These are phyloP conservation scores for Carex parvula DNA, from an alignment of 176 grass and related monocot species.

Conservation along the genomic window DNA sequence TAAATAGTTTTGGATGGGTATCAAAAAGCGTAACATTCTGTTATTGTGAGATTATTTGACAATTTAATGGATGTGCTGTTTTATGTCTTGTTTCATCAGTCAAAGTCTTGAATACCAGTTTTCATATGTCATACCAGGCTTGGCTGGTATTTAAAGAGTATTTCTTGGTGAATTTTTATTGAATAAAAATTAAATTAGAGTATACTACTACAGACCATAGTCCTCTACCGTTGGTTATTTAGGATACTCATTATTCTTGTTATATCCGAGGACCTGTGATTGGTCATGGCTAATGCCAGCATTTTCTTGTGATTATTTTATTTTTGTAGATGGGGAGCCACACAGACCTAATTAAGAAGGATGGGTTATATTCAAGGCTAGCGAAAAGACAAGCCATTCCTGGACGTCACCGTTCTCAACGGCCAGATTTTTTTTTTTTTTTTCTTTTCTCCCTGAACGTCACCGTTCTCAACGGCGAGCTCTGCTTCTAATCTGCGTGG, in stretches of 20 bases:
- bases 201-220: not conserved
- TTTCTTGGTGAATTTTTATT: not conserved
- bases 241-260: not conserved
- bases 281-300: not conserved
- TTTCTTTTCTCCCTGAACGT: too few relatives aligned
- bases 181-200: not conserved
- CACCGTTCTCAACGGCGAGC: too few relatives aligned
- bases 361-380: constrained; percentile 90
- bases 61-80: not conserved
- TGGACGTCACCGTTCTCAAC: too few relatives aligned
- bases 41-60: not conserved
- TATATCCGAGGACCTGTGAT: not conserved
- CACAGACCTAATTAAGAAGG: constrained; percentile 60
- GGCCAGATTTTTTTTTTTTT: too few relatives aligned
- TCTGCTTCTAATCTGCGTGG: too few relatives aligned
- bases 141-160: not conserved
- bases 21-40: not conserved
- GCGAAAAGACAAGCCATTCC: constrained; percentile 64
- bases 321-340: constrained; percentile 72
- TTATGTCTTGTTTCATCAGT: not conserved
- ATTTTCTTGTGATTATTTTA: not conserved
- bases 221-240: not conserved
- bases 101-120: not conserved
- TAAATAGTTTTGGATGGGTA: not conserved
- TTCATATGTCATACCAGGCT: not conserved